Base-by-base conservation (phyloP, 257 asterid genomes). In the Echites panduratus region DNA sequence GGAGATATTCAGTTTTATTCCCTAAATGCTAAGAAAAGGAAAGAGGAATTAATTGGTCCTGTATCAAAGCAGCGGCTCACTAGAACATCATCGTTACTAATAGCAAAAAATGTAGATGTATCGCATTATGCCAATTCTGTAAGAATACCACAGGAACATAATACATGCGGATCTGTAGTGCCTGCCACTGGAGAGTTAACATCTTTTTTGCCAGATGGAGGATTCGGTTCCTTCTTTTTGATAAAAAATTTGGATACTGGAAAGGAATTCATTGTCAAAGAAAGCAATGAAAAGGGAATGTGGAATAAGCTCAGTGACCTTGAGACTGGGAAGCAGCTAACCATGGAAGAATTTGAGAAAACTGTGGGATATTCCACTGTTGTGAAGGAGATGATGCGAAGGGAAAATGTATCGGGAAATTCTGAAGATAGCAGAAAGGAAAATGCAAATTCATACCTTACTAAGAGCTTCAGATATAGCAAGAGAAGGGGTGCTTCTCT, bases 211-310 rank as follows among this genome's bases (percentile, higher is more conserved):
- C 35, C 81, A 7, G 81, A 86, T 7, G 83, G 79, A 0, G 79
- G 81, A 13, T 32, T 86, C 7, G 87, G 84, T 65, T 82, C 98
- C 0, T 81, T 89, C 63, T 92, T 92, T 85, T 78, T 95, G 85
- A 94, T 94, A 65, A 94, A 89, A 86, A 91, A 89, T 79, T 76
- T 94, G 87, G 98, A 94, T 84, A 88, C 93, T 0, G 97, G 96
- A 8, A 91, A 89, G 73, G 97, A 91, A 85, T 94, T 90, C 40
- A 73, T 84, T 22, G 98, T 95, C 4, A 95, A 90, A 66, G 96
- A 95, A 80, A 85, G 66, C 70, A 89, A 91, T 16, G 93, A 89
- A 50, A 75, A 87, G 32, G 98, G 98, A 7, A 77, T 83, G 90
- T 90, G 97, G 97, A 89, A 90, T 72, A 90, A 90, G 81, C 81